Evolutionary conservation across 1,284 basidiomycete species (phyloP), one percentile per base, ranked within the genome.

Genomic region (Wolfiporia cocos): DNA sequence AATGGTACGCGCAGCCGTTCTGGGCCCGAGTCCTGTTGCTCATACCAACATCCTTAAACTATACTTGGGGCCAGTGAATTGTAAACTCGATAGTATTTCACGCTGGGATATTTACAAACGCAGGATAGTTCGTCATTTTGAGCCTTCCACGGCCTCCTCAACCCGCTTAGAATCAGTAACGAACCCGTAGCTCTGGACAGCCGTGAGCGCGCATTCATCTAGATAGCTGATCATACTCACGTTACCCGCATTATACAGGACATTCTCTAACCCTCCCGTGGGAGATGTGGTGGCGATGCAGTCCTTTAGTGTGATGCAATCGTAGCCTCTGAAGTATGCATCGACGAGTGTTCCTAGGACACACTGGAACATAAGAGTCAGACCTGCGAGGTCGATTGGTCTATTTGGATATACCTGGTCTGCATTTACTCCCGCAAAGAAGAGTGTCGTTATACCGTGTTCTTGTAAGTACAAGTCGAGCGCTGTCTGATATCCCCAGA

Each of bases 391-490:
- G 12, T 11, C 19, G 19, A 18, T 28, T 15, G 10, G n/a, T 14
- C 12, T 20, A 17, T 18, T 2, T 20, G 38, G 7, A 38, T 56
- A 10, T 47, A 77, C 79, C 71, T 83, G 80, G 53, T 83, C 81
- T 10, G 81, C 65, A 54, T 83, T 84, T 11, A 85, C 80, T 15
- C 80, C 81, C 34, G 74, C 70, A 44, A 84, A 75, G 47, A 84
- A 63, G 32, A 83, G 61, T 4, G 78, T 81, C 14, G 65, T 75
- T 43, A 84, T 72, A 21, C 79, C 79, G 42, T 78, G 70, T 57
- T 81, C 75, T 49, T 75, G 65, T 28, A 85, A 67, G 52, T 76
- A 81, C 20, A 80, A 56, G 51, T 81, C 78, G 43, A 84, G 59
- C 11, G 72, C 67, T 19, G 69, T 71, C 51, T 81, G 78, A 39